Evolutionary conservation across 1,284 basidiomycete genomes (phyloP), one percentile per base, ranked within the genome.

Genomic region (Entoloma clypeatum): DNA sequence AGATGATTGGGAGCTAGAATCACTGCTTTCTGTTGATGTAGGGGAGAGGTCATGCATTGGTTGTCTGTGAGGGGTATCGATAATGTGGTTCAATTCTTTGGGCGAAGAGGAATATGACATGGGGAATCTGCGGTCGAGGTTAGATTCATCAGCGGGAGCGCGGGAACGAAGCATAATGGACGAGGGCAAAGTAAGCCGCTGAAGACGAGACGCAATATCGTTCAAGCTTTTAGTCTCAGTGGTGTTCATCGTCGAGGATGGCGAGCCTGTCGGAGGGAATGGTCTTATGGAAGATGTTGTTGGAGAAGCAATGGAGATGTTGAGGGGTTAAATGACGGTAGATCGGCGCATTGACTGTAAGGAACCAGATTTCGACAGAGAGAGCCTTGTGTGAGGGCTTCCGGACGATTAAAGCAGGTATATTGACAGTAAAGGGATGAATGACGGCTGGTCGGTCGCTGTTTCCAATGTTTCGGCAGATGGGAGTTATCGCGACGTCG

Each of bases 21-120:
- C 64, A 48, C 63, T 67, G 45, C 58, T 61, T 11, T 53, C 41
- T 10, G 68, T 64, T 4, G 64, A 63, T 2, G 64, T 46, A 17
- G 64, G 63, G 5, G 70, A 65, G 10, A 61, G 32, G 42, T 65
- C 58, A 19, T 56, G 53, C 6, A 56, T 44, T 17, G 56, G 47
- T 7, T 49, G 52, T 32, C 49, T 57, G 24, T 60, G 62, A 10
- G 59, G 60, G 37, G 59, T 48, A 47, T 63, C 61, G 41, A 65
- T 61, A 50, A 62, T 47, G 10, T 55, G 55, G 36, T 54, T 46
- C 7, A 35, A 36, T 27, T 49, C 36, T 27, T 51, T 51, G 35
- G 42, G 43, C 21, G 47, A 45, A 36, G 32, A 39, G 28, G 32
- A 23, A 39, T 47, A 50, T 13, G 55, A 43, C 46, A 58, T 50